These are phyloP conservation scores for Cordyceps tenuipes DNA, from an alignment of 2,329 filamentous ascomycete species.

Conservation along the genomic window DNA sequence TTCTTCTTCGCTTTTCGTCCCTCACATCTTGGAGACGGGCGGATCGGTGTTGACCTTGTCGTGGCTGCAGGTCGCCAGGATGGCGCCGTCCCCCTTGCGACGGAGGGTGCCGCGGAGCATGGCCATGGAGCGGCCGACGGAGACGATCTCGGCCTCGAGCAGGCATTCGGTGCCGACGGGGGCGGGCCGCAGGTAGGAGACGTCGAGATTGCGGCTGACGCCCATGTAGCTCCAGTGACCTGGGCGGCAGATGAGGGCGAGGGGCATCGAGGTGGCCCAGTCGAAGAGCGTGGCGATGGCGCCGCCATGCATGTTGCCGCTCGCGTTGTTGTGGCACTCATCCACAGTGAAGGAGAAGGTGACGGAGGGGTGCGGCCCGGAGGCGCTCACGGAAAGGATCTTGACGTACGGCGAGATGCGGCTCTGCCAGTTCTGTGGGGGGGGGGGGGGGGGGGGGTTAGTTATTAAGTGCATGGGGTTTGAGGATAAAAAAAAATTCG, in stretches of 20 bases:
- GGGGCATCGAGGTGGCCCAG: conserved; percentile 50
- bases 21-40: conserved; percentile 18
- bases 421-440: conserved; percentile 35
- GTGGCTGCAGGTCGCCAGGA: conserved; percentile 54
- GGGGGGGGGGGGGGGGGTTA: background rate
- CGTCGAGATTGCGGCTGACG: conserved; percentile 56
- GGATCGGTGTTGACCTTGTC: conserved; percentile 55
- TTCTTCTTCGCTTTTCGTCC: background rate
- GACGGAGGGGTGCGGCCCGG: conserved; percentile 29
- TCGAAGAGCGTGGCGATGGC: conserved; percentile 62
- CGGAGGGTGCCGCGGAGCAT: conserved; percentile 47
- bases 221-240: conserved; percentile 56
- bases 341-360: conserved; percentile 43
- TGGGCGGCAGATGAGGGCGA: conserved; percentile 46
- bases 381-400: conserved; percentile 29
- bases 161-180: conserved; percentile 42
- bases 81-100: conserved; percentile 40
- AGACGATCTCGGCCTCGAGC: conserved; percentile 49
- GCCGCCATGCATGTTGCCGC: conserved; percentile 51
- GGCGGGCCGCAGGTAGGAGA: conserved; percentile 59
- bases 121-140: conserved; percentile 46
- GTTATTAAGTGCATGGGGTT: background rate
- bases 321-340: conserved; percentile 42
- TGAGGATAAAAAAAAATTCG: background rate
- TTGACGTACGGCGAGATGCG: conserved; percentile 33